phyloP scores from a whole-genome alignment of 2,329 filamentous ascomycete genomes.

The Exophiala bonariae region DNA sequence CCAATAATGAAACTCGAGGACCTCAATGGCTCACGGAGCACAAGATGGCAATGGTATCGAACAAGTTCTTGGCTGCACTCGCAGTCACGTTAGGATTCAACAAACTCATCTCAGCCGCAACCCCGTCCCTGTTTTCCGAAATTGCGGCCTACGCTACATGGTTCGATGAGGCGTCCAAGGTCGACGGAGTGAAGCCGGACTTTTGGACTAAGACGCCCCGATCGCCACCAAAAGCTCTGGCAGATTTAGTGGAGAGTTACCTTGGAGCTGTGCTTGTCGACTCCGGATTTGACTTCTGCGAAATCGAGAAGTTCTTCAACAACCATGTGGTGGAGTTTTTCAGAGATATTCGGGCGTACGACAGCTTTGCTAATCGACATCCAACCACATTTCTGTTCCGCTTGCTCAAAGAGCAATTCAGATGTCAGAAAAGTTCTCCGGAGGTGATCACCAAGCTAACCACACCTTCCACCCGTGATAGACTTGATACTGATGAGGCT shows the following conservation, averaged over 20 bases:
- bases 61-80: constrained; percentile 85
- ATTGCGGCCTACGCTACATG: constrained; percentile 43
- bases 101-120: constrained; percentile 61
- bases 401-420: constrained; percentile 63
- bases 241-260: constrained; percentile 87
- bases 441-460: constrained; percentile 34
- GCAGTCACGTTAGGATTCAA: constrained; percentile 78
- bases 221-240: constrained; percentile 57
- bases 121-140: constrained; percentile 31
- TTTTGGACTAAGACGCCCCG: constrained; percentile 44
- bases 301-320: constrained; percentile 77
- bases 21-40: constrained; percentile 98
- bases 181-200: constrained; percentile 36
- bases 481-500: constrained; percentile 47
- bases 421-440: constrained; percentile 59
- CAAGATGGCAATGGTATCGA: constrained; percentile 99
- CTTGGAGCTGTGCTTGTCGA: constrained; percentile 92
- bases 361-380: constrained; percentile 82
- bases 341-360: constrained; percentile 80
- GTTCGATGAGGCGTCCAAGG: constrained; percentile 46
- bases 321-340: constrained; percentile 75
- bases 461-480: constrained; percentile 35
- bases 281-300: constrained; percentile 71
- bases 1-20: constrained; percentile 72
- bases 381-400: constrained; percentile 73